phyloP scores from a whole-genome alignment of 768 basidiomycete genomes.

The Termitomyces sp. region DNA sequence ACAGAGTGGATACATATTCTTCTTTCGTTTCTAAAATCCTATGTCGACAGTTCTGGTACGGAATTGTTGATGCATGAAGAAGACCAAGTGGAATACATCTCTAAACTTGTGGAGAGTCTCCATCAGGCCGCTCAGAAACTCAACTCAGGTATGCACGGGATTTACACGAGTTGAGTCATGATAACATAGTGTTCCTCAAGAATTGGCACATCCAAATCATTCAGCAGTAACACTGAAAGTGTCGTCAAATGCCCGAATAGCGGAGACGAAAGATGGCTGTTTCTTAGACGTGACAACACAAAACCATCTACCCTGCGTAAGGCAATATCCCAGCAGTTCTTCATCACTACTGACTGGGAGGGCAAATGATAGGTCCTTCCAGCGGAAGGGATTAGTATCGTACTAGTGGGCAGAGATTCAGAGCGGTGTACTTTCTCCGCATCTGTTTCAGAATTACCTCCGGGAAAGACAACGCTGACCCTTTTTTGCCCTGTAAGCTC shows the following conservation, averaged over 20 bases:
- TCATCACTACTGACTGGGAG: neutral
- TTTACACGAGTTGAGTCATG: neutral
- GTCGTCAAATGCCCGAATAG: constrained; percentile 37
- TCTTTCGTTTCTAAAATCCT: constrained; percentile 70
- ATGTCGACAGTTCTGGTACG: constrained; percentile 46
- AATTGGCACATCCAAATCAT: constrained; percentile 64
- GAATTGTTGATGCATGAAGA: constrained; percentile 50
- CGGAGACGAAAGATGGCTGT: constrained; percentile 62
- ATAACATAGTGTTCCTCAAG: constrained; percentile 29
- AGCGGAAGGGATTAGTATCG: constrained; percentile 56
- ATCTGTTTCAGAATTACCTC: constrained; percentile 33
- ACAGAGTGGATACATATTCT: constrained; percentile 78
- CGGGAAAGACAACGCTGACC: constrained; percentile 53
- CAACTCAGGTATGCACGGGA: constrained; percentile 40
- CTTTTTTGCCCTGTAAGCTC: constrained; percentile 68
- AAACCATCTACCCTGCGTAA: constrained; percentile 74
- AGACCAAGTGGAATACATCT: constrained; percentile 46
- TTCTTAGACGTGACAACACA: constrained; percentile 51
- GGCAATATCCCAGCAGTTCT: neutral
- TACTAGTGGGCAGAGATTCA: constrained; percentile 56
- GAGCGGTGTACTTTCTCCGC: constrained; percentile 55
- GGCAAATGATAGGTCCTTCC: constrained; percentile 42
- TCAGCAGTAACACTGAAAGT: constrained; percentile 56
- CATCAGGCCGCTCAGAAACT: constrained; percentile 42
- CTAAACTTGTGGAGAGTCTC: constrained; percentile 43